These are phyloP conservation scores for Citrullus amarus DNA, from an alignment of 306 rosid genomes.

Conservation along the genomic window DNA sequence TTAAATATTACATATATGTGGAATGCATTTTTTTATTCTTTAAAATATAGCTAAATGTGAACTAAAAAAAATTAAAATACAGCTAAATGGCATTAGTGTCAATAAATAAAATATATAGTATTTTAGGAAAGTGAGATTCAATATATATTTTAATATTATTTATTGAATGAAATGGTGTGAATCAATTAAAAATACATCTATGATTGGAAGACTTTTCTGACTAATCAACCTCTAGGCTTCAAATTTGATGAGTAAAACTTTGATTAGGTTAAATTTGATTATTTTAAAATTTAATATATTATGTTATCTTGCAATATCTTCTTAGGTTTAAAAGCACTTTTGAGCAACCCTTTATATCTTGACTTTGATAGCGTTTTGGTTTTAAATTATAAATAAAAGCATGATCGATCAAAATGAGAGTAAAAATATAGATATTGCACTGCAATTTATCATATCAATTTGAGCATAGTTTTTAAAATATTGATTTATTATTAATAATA, in stretches of 20 bases:
- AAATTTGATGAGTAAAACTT: neutral
- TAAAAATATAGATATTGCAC: neutral
- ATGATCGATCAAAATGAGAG: neutral
- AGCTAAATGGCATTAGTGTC: neutral
- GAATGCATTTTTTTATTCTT: neutral
- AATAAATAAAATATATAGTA: neutral
- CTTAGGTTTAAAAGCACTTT: neutral
- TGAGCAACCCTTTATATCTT: no score
- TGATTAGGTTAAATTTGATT: neutral
- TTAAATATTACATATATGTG: neutral
- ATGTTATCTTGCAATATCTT: neutral
- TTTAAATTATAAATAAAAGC: neutral
- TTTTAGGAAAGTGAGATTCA: neutral
- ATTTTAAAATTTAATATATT: neutral
- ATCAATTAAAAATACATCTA: neutral
- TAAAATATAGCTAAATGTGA: neutral
- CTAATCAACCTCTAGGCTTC: neutral
- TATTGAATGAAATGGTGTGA: neutral
- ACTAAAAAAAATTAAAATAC: neutral
- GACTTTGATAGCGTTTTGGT: neutral
- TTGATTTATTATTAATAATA: no score
- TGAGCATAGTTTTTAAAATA: no score
- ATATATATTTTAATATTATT: neutral
- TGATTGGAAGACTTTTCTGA: neutral
- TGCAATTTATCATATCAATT: no score